Percentiles rank a stretch among this genome's conserved stretches.
phyloP scores from a whole-genome alignment of 208 protist genomes.

The Naegleria fowleri region DNA sequence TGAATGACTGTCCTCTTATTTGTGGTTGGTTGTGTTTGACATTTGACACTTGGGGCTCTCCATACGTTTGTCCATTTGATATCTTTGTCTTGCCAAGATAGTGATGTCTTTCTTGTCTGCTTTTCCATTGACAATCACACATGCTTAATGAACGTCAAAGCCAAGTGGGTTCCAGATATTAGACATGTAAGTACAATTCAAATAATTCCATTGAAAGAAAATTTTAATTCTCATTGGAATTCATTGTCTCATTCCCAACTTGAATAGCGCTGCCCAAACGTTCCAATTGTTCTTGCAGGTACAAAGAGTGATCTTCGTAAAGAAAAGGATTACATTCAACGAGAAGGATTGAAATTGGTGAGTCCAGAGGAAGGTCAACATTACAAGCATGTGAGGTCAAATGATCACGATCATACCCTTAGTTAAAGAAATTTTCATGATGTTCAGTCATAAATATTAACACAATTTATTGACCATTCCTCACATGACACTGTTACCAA shows the following conservation, averaged over 20 bases:
- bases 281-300: conserved; percentile 51
- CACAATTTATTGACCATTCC: no score
- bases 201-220: neutral
- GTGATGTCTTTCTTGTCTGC: conserved; percentile 71
- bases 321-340: conserved; percentile 44
- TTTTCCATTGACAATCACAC: conserved; percentile 63
- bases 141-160: conserved; percentile 58
- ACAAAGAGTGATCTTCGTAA: conserved; percentile 53
- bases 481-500: no score
- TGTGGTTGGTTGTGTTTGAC: no score
- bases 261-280: conserved; percentile 52
- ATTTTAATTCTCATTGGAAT: conserved; percentile 40
- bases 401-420: no score
- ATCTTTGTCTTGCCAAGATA: conserved; percentile 73
- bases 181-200: conserved; percentile 32
- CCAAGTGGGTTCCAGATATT: conserved; percentile 35
- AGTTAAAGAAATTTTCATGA: no score
- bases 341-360: conserved; percentile 40
- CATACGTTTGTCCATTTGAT: conserved; percentile 70
- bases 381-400: no score
- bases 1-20: no score
- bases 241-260: neutral
- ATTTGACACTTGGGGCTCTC: no score
- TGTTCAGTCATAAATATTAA: no score
- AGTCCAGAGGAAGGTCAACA: conserved; percentile 43